Evolutionary conservation across 495 filamentous ascomycete species (phyloP).

Genomic region (Neurospora sublineolata): DNA sequence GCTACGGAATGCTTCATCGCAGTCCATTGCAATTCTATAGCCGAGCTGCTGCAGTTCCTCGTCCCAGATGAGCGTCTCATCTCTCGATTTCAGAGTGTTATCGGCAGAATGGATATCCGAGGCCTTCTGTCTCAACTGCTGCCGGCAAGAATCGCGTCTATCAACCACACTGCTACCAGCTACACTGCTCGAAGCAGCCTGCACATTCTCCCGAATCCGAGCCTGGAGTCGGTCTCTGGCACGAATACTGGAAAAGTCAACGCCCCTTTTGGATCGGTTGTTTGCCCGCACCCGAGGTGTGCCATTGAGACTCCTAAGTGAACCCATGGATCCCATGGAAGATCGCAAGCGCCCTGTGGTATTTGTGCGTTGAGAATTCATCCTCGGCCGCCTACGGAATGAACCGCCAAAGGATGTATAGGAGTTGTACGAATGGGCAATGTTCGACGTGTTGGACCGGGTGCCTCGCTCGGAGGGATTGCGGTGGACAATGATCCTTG

Average conservation of each 20-base stretch:
- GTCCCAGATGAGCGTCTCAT: constrained; percentile 24
- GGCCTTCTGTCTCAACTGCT: neutral
- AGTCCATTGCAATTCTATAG: constrained; percentile 37
- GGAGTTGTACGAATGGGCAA: constrained; percentile 17
- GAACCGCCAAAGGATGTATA: constrained; percentile 15
- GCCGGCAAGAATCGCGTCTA: neutral
- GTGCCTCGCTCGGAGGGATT: constrained; percentile 13
- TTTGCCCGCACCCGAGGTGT: constrained; percentile 37
- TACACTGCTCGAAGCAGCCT: constrained; percentile 17
- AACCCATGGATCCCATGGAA: constrained; percentile 43
- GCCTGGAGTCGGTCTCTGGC: constrained; percentile 14
- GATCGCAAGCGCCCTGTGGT: constrained; percentile 16
- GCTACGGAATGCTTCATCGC: constrained; percentile 70
- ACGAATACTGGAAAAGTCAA: constrained; percentile 56
- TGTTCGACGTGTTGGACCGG: neutral
- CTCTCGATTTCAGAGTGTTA: constrained; percentile 4
- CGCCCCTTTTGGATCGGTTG: constrained; percentile 57
- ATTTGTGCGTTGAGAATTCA: constrained; percentile 12
- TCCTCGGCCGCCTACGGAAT: constrained; percentile 5
- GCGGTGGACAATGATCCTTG: constrained; percentile 60
- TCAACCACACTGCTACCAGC: constrained; percentile 4
- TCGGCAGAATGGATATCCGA: neutral
- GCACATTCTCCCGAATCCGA: constrained; percentile 3
- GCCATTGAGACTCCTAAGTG: constrained; percentile 46
- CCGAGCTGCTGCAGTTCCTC: constrained; percentile 42